Evolutionary conservation across 202 grass and related monocot genomes (phyloP).

Genomic region (Carex arenaria): DNA sequence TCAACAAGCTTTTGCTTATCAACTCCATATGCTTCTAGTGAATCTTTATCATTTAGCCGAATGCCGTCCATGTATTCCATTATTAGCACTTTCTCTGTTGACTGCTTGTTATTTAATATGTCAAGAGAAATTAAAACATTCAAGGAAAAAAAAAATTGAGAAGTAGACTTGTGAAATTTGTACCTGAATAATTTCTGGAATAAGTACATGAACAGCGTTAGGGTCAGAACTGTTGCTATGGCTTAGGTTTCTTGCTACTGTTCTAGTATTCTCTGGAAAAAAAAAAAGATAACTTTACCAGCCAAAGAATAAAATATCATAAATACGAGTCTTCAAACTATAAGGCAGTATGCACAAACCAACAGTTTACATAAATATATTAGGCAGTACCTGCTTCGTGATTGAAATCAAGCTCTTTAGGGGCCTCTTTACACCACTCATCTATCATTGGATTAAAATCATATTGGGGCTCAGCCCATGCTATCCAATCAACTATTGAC

Average conservation of each 20-base stretch:
- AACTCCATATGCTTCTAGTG: slow-evolving; percentile 67
- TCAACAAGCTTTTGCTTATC: slow-evolving; percentile 93
- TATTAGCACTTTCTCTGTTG: slow-evolving; percentile 79
- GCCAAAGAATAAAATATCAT: not conserved
- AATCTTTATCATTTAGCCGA: slow-evolving; percentile 79
- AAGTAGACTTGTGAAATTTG: slow-evolving; percentile 5
- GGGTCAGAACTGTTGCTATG: slow-evolving; percentile 23
- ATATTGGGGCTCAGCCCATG: slow-evolving; percentile 97
- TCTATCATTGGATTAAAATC: slow-evolving; percentile 97
- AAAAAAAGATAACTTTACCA: not conserved
- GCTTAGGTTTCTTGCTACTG: slow-evolving; percentile 66
- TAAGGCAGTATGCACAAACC: slow-evolving; percentile 5
- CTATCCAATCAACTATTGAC: slow-evolving; percentile 90
- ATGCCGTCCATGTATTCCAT: slow-evolving; percentile 98
- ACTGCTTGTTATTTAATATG: slow-evolving; percentile 46
- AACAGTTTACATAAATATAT: not conserved
- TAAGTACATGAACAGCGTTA: slow-evolving; percentile 60
- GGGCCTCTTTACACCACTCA: slow-evolving; percentile 98
- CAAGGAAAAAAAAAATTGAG: slow-evolving; percentile 15
- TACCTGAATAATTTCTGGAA: slow-evolving; percentile 98
- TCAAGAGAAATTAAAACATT: slow-evolving; percentile 15
- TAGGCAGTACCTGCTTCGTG: slow-evolving; percentile 70
- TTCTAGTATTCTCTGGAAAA: slow-evolving; percentile 81
- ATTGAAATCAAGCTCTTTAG: slow-evolving; percentile 99
- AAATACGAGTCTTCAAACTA: not conserved